Conservation (phyloP, 1,284 basidiomycete species). For the Tetrapyrgos nigripes region DNA sequence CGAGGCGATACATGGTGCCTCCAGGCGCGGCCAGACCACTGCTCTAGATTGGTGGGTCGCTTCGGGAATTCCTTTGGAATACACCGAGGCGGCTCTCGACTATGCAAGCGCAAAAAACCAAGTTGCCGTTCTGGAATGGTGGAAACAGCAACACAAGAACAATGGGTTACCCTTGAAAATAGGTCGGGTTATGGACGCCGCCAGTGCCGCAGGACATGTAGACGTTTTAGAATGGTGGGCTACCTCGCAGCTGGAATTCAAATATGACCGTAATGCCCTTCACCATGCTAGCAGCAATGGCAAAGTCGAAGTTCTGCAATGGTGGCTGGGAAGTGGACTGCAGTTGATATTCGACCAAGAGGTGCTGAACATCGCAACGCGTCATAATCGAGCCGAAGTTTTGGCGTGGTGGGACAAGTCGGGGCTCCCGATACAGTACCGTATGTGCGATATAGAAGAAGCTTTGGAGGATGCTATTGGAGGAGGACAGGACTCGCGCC, state of each 20-base stretch:
- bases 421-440: slow-evolving; percentile 77
- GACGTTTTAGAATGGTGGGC: slow-evolving; percentile 85
- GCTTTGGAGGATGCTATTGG: slow-evolving; percentile 85
- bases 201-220: slow-evolving; percentile 73
- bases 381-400: slow-evolving; percentile 80
- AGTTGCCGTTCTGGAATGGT: slow-evolving; percentile 79
- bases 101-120: slow-evolving; percentile 77
- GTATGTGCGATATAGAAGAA: slow-evolving; percentile 87
- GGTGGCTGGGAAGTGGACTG: slow-evolving; percentile 82
- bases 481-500: slow-evolving; percentile 70
- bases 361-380: slow-evolving; percentile 76
- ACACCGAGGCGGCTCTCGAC: slow-evolving; percentile 78
- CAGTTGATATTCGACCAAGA: slow-evolving; percentile 82
- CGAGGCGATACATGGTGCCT: slow-evolving; percentile 75
- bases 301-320: slow-evolving; percentile 80
- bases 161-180: slow-evolving; percentile 70
- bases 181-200: slow-evolving; percentile 82
- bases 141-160: slow-evolving; percentile 59
- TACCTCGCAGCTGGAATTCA: slow-evolving; percentile 72
- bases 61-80: slow-evolving; percentile 63
- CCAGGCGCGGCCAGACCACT: slow-evolving; percentile 66
- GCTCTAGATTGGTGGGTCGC: slow-evolving; percentile 78
- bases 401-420: slow-evolving; percentile 87
- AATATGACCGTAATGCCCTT: slow-evolving; percentile 78
- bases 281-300: slow-evolving; percentile 80